These are phyloP conservation scores for Colletotrichum trifolii DNA, from an alignment of 2,329 filamentous ascomycete genomes.

Conservation along the genomic window DNA sequence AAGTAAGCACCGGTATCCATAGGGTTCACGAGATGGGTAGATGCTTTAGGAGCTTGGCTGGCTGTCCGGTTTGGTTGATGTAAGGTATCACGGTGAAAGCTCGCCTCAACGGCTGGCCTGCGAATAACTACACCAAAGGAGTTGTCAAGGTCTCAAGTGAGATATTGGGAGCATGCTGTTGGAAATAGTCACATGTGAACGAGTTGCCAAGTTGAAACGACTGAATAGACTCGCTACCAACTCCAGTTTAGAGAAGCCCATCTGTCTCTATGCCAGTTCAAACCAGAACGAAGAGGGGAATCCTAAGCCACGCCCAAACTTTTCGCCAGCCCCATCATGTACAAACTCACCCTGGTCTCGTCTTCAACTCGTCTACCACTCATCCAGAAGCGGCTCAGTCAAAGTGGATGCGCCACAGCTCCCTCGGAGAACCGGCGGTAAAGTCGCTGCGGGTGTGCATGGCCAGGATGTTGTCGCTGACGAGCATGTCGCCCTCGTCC, in stretches of 20 bases:
- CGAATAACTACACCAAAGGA: no score
- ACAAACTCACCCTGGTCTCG: neutral
- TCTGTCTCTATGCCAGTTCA: neutral
- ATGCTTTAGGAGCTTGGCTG: neutral
- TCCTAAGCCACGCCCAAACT: conserved; percentile 20
- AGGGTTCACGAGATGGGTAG: neutral
- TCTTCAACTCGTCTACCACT: neutral
- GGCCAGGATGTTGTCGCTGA: conserved; percentile 62
- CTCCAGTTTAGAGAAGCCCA: neutral
- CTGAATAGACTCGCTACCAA: neutral
- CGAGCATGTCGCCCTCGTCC: conserved; percentile 65
- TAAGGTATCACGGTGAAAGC: no score
- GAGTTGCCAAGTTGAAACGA: no score
- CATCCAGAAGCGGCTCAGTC: conserved; percentile 45
- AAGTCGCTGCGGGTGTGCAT: conserved; percentile 63
- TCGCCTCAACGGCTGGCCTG: no score
- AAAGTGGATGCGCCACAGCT: conserved; percentile 64
- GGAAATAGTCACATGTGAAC: no score
- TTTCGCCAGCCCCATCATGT: conserved; percentile 14
- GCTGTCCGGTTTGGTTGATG: no score
- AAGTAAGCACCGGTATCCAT: neutral
- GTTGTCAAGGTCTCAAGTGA: no score
- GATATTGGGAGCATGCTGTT: no score
- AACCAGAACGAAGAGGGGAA: conserved; percentile 14
- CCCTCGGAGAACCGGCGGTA: conserved; percentile 53